Base-by-base conservation (phyloP, 2,329 filamentous ascomycete genomes). In the Coniochaeta hoffmannii region DNA sequence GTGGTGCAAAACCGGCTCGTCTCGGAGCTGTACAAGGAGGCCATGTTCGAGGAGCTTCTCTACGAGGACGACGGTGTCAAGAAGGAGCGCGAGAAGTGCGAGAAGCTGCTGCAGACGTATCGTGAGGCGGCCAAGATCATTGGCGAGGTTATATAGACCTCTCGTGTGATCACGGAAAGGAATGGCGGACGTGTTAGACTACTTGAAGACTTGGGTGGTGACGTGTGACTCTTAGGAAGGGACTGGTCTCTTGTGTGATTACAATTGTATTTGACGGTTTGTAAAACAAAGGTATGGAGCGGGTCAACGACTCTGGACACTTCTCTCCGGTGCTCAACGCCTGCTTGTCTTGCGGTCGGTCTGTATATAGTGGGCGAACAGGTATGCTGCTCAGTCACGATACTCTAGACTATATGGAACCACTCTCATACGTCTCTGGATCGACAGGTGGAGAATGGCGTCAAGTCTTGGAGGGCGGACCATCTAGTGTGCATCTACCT, bases 41-140 rank as follows among this genome's bases (percentile, higher is more conserved):
- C 85, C 32, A 76, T 96, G 32, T 97, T 97, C 65, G 86, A 91
- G 63, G 93, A 99, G 69, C 81, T 99, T 55, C 78, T 99, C 36
- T 97, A 99, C 72, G 94, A 99, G 72, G 94, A 99, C 67, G 94
- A 99, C 68, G 90, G 85, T 22, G 93, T 99, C 69, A 97, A 97
- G 81, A 92, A 91, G 67, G 93, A 97, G 75, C 85, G 93, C 59
- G 93, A 97, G 76, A 99, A 99, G 81, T 99, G 94, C 74, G 94
- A 99, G 79, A 94, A 91, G 71, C 79, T 99, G 62, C 82, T 97
- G 60, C 86, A 88, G 69, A 99, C 94, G 19, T 99, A 99, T 76
- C 91, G 91, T 67, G 94, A 99, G 76, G 94, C 94, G 19, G 91
- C 93, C 60, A 97, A 95, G 80, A 99, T 99, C 69, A 93, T 99